These are phyloP conservation scores for Cordyceps fumosorosea DNA, from an alignment of 2,329 filamentous ascomycete genomes.

Conservation along the genomic window DNA sequence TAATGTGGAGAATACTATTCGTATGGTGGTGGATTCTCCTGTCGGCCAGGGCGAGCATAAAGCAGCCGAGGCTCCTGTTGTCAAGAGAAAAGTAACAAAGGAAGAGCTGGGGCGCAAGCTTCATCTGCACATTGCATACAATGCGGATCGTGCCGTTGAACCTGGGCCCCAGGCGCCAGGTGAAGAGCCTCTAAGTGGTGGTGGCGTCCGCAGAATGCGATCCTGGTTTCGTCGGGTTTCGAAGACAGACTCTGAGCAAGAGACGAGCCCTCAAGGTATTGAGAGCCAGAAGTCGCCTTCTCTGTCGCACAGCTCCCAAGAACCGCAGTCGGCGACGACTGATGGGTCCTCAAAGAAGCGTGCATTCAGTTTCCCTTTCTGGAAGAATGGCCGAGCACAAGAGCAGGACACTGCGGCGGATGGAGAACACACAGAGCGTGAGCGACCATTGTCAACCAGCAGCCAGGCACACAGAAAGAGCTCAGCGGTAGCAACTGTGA, in stretches of 20 bases:
- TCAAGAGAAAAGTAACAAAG: constrained; percentile 32
- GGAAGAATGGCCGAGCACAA: constrained; percentile 43
- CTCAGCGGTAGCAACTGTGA: constrained; percentile 22
- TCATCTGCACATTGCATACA: constrained; percentile 17
- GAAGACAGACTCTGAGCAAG: constrained; percentile 24
- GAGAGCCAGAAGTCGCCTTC: constrained; percentile 14
- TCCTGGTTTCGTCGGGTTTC: constrained; percentile 47
- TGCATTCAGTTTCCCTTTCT: constrained; percentile 48
- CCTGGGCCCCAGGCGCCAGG: constrained; percentile 15
- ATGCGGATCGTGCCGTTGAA: constrained; percentile 16
- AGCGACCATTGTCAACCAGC: not conserved
- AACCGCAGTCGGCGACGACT: constrained; percentile 19
- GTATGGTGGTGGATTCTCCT: constrained; percentile 41
- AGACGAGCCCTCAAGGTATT: constrained; percentile 1
- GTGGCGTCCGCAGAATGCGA: constrained; percentile 37
- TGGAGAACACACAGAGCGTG: not conserved
- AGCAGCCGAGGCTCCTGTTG: constrained; percentile 33
- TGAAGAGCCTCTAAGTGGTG: constrained; percentile 15
- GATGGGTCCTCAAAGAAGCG: constrained; percentile 39
- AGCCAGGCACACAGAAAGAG: constrained; percentile 14
- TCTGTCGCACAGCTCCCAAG: constrained; percentile 21
- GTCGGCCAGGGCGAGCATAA: constrained; percentile 31
- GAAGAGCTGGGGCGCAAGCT: constrained; percentile 18
- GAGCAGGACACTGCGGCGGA: constrained; percentile 18
- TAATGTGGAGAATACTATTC: constrained; percentile 45